Evolutionary conservation across 2,329 filamentous ascomycete species (phyloP).

Genomic region (Ophiosphaerella herpotricha): DNA sequence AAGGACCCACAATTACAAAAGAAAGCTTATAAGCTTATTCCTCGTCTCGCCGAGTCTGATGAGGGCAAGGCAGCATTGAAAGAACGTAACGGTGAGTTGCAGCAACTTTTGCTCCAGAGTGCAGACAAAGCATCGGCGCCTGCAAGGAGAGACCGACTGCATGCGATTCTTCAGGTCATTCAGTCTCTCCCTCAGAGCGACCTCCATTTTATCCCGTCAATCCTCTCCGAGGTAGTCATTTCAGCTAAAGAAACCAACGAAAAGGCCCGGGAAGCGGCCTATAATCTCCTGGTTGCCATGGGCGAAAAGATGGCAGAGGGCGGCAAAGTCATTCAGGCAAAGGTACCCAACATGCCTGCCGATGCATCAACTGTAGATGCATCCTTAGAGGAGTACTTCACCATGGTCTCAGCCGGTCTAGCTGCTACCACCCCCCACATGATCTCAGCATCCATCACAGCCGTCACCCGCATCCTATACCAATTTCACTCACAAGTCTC

Average conservation of each 20-base stretch:
- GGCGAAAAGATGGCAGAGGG: conserved; percentile 79
- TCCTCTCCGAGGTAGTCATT: conserved; percentile 93
- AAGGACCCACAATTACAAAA: conserved; percentile 94
- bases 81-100: conserved; percentile 77
- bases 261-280: conserved; percentile 85
- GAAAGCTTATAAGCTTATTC: conserved; percentile 98
- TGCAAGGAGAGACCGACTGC: conserved; percentile 81
- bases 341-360: conserved; percentile 83
- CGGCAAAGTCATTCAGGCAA: conserved; percentile 78
- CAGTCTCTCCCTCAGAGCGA: conserved; percentile 76
- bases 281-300: conserved; percentile 87
- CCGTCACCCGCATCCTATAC: conserved; percentile 89
- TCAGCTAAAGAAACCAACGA: conserved; percentile 98
- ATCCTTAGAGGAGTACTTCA: conserved; percentile 92
- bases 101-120: conserved; percentile 77
- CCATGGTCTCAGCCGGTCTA: conserved; percentile 95
- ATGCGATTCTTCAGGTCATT: conserved; percentile 80
- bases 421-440: conserved; percentile 93
- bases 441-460: conserved; percentile 96
- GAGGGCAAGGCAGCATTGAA: conserved; percentile 75
- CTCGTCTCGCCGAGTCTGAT: conserved; percentile 81
- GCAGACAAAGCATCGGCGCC: conserved; percentile 85
- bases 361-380: conserved; percentile 78
- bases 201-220: conserved; percentile 89
- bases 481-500: conserved; percentile 79